Evolutionary conservation across 108 stramenopile genomes (phyloP).

Genomic region (Pseudonitzschia multistriata): DNA sequence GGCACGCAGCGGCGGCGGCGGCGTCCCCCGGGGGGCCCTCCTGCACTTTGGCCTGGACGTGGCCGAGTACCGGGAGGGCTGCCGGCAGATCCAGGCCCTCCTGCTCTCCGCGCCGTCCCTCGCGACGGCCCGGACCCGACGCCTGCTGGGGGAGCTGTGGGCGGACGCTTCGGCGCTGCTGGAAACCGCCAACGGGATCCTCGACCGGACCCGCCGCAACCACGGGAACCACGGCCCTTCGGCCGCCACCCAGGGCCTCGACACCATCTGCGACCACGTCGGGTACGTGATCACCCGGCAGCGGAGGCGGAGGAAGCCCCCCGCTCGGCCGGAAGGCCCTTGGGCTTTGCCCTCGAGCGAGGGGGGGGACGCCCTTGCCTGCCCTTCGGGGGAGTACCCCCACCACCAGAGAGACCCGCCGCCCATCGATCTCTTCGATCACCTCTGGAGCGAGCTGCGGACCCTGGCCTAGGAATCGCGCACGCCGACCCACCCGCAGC

Average conservation of each 20-base stretch:
- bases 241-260: slow-evolving; percentile 20
- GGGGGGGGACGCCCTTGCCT: neutral
- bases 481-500: neutral
- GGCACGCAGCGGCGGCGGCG: neutral
- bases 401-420: slow-evolving; percentile 26
- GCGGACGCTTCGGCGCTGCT: neutral
- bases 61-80: slow-evolving; percentile 40
- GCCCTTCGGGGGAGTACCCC: neutral
- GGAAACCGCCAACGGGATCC: neutral
- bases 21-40: slow-evolving; percentile 11
- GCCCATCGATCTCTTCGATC: slow-evolving; percentile 46
- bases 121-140: neutral
- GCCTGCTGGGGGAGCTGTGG: slow-evolving; percentile 9
- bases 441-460: slow-evolving; percentile 36
- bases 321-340: slow-evolving; percentile 19
- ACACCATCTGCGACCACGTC: slow-evolving; percentile 44
- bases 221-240: slow-evolving; percentile 3
- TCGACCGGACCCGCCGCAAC: neutral
- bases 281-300: slow-evolving; percentile 11
- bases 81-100: slow-evolving; percentile 40
- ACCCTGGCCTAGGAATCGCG: neutral
- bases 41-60: slow-evolving; percentile 42
- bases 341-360: neutral
- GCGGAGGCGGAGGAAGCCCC: slow-evolving; percentile 19
- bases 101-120: slow-evolving; percentile 17